These are phyloP conservation scores for Dendrocalamus sinicus DNA, from an alignment of 176 grass and related monocot species.

Conservation along the genomic window DNA sequence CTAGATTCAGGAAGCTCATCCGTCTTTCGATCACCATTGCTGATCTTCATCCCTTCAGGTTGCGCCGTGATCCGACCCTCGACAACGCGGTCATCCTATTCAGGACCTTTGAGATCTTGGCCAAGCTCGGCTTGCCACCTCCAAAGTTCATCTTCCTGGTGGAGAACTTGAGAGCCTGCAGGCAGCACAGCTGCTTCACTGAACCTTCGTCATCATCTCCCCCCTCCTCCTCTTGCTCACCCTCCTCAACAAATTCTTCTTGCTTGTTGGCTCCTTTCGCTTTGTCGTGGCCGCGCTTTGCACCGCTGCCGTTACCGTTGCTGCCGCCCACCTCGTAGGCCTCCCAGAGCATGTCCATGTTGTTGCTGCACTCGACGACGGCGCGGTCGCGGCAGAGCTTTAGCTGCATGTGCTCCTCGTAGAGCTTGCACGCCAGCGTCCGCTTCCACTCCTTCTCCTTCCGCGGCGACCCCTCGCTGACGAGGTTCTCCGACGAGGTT, in stretches of 20 bases:
- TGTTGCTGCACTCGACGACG: conserved; percentile 58
- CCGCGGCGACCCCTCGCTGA: conserved; percentile 55
- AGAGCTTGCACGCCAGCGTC: conserved; percentile 89
- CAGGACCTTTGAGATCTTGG: conserved; percentile 82
- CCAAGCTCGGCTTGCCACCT: conserved; percentile 72
- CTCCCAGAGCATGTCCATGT: conserved; percentile 98
- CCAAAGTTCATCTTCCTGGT: conserved; percentile 86
- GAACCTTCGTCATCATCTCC: conserved; percentile 43
- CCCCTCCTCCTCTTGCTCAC: conserved; percentile 22
- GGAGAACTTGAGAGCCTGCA: conserved; percentile 84
- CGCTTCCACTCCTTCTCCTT: conserved; percentile 90
- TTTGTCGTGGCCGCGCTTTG: conserved; percentile 41
- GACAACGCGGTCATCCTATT: conserved; percentile 67
- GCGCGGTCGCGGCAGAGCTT: conserved; percentile 64
- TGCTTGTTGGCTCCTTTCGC: conserved; percentile 30
- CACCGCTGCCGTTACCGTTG: not conserved
- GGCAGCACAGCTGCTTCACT: conserved; percentile 76
- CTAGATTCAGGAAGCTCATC: not conserved
- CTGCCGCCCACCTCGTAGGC: conserved; percentile 76
- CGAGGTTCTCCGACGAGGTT: conserved; percentile 50
- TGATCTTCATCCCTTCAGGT: conserved; percentile 15
- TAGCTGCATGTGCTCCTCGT: conserved; percentile 81
- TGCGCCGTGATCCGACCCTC: conserved; percentile 48
- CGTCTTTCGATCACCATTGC: not conserved
- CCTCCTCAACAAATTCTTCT: conserved; percentile 1